Conservation (phyloP, 768 basidiomycete genomes). For the Rhizopogon rudus region DNA sequence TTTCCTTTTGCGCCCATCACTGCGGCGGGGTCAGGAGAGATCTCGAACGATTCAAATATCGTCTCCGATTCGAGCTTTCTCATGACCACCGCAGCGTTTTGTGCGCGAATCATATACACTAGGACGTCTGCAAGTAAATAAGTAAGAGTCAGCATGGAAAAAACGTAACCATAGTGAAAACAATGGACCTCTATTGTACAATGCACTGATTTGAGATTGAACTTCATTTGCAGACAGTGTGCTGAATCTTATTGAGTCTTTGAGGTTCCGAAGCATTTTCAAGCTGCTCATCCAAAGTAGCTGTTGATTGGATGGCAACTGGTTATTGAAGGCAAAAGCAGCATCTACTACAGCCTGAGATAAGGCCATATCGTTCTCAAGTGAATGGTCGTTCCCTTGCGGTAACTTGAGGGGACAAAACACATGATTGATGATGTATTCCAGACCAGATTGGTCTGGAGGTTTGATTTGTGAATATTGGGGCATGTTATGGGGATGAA, state of each 20-base stretch:
- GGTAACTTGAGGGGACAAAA: conserved; percentile 40
- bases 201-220: conserved; percentile 11
- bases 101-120: conserved; percentile 34
- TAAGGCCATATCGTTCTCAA: conserved; percentile 22
- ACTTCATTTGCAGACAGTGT: conserved; percentile 10
- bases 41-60: too few species aligned
- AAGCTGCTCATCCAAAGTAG: conserved; percentile 26
- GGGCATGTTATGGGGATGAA: not conserved
- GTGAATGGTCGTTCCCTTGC: conserved; percentile 26
- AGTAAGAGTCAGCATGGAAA: not conserved
- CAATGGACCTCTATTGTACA: conserved; percentile 11
- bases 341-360: conserved; percentile 12
- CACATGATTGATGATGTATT: conserved; percentile 37
- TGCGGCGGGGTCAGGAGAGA: too few species aligned
- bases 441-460: not conserved
- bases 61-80: conserved; percentile 19
- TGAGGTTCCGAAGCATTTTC: conserved; percentile 27
- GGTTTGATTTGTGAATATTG: not conserved
- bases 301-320: conserved; percentile 3
- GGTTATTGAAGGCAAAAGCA: conserved; percentile 13
- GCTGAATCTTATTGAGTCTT: not conserved
- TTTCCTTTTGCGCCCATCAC: too few species aligned
- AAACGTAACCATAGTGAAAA: not conserved
- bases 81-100: conserved; percentile 42
- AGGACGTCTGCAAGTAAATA: conserved; percentile 27